Evolutionary conservation across 768 basidiomycete genomes (phyloP).

Genomic region (Leccinum subtestaceum): DNA sequence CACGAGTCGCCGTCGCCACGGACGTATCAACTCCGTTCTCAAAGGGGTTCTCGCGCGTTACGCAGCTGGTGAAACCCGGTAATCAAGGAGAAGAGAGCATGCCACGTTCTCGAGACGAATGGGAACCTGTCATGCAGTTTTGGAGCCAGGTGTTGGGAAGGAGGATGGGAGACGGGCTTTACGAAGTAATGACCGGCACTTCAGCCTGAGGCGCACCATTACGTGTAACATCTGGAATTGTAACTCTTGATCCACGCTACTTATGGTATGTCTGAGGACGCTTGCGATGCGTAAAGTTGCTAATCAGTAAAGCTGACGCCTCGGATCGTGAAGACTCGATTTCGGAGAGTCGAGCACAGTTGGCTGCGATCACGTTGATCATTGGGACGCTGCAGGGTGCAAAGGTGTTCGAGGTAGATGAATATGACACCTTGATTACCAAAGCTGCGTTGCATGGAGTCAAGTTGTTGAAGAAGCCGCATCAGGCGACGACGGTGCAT

Average conservation of each 20-base stretch:
- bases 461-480: too few relatives aligned
- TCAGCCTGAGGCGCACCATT: not conserved
- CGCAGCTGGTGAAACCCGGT: conserved; percentile 47
- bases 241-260: not conserved
- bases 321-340: not conserved
- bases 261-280: not conserved
- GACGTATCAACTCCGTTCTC: conserved; percentile 50
- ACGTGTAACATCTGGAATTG: not conserved
- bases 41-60: conserved; percentile 54
- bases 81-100: conserved; percentile 49
- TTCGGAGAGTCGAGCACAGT: too few relatives aligned
- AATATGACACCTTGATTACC: too few relatives aligned
- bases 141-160: conserved; percentile 70
- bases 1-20: conserved; percentile 48
- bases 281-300: too few relatives aligned
- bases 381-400: too few relatives aligned
- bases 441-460: too few relatives aligned
- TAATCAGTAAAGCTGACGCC: not conserved
- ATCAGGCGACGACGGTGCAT: too few relatives aligned
- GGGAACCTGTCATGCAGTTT: conserved; percentile 83
- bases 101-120: conserved; percentile 73
- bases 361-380: too few relatives aligned
- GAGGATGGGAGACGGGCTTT: conserved; percentile 59
- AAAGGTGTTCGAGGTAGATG: too few relatives aligned
- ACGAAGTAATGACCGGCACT: conserved; percentile 57